These are phyloP conservation scores for Bisporella sp. DNA, from an alignment of 2,329 filamentous ascomycete genomes.

Conservation along the genomic window DNA sequence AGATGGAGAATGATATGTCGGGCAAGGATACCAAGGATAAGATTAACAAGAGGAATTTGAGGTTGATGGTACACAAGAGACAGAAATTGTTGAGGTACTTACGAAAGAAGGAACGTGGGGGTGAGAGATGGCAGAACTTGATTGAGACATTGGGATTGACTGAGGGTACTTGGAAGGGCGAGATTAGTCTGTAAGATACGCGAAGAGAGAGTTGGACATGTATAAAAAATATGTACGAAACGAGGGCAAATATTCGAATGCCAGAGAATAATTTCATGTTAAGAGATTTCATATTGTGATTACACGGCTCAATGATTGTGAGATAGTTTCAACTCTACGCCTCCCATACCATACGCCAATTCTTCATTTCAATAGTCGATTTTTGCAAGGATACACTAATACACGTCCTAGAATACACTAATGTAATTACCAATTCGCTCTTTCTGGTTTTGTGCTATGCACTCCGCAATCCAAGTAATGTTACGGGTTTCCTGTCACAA, in stretches of 20 bases:
- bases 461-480: conserved; percentile 99
- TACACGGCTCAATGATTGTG: too few relatives aligned
- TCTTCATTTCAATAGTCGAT: too few relatives aligned
- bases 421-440: conserved; percentile 98
- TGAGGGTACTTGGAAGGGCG: conserved; percentile 82
- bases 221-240: neutral
- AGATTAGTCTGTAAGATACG: conserved; percentile 64
- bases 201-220: conserved; percentile 7
- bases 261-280: too few relatives aligned
- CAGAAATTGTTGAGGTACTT: conserved; percentile 87
- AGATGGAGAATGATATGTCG: conserved; percentile 58
- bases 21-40: conserved; percentile 76
- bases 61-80: conserved; percentile 77
- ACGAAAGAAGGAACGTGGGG: conserved; percentile 82
- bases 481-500: conserved; percentile 84
- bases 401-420: conserved; percentile 69
- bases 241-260: neutral
- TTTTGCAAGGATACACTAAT: too few relatives aligned
- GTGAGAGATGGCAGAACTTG: conserved; percentile 82
- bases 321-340: too few relatives aligned
- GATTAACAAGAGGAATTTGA: conserved; percentile 86
- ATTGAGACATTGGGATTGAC: conserved; percentile 78
- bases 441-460: conserved; percentile 99
- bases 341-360: too few relatives aligned
- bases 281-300: too few relatives aligned